Evolutionary conservation across 2,329 filamentous ascomycete species (phyloP).

Genomic region (Phaeomoniella chlamydospora): DNA sequence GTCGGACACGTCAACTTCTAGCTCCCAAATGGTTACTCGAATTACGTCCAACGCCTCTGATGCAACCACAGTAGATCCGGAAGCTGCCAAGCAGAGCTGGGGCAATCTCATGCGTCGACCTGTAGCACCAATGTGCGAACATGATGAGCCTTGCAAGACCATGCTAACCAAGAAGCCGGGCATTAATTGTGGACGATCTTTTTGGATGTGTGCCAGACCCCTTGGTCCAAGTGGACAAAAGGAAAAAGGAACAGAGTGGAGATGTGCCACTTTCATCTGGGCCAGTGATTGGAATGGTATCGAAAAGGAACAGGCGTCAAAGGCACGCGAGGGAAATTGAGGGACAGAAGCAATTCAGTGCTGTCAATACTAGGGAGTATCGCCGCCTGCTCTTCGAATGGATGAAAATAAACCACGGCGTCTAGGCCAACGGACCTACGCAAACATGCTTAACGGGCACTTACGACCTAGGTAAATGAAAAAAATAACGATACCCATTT

Average conservation of each 20-base stretch:
- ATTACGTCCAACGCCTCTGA: constrained; percentile 4
- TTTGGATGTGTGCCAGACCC: constrained; percentile 60
- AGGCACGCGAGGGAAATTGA: constrained; percentile 10
- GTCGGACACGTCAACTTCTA: too few species aligned
- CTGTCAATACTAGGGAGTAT: too few species aligned
- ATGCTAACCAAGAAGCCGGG: constrained; percentile 80
- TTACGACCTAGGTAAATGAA: too few species aligned
- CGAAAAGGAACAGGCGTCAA: neutral
- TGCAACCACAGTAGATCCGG: constrained; percentile 22
- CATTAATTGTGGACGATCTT: constrained; percentile 56
- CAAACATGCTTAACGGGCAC: too few species aligned
- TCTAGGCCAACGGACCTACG: too few species aligned
- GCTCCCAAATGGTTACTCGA: too few species aligned
- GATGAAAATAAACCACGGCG: too few species aligned
- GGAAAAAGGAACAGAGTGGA: constrained; percentile 73
- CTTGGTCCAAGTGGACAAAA: constrained; percentile 75
- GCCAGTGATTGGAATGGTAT: constrained; percentile 43
- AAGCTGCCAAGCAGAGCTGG: constrained; percentile 69
- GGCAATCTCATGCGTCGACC: constrained; percentile 67
- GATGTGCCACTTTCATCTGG: constrained; percentile 73
- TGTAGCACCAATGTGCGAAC: constrained; percentile 66
- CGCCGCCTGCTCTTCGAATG: too few species aligned
- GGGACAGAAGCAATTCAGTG: too few species aligned
- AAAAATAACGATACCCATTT: too few species aligned
- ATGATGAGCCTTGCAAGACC: constrained; percentile 73